Conservation (phyloP, 2,329 filamentous ascomycete species). For the Paracorniculantispora psalliotae region DNA sequence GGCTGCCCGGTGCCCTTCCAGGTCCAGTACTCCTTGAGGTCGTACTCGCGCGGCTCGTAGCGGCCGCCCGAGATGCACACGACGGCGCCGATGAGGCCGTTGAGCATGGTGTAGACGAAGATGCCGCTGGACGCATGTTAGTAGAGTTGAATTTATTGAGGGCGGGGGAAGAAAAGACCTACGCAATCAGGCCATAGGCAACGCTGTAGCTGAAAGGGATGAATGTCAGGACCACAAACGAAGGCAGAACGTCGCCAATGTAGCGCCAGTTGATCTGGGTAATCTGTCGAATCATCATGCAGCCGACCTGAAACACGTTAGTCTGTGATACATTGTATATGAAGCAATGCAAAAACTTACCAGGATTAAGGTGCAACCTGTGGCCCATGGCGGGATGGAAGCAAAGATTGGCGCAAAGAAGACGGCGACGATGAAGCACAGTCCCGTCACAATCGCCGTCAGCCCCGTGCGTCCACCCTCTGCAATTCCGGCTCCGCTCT, state of each 20-base stretch:
- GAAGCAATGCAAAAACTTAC: conserved; percentile 32
- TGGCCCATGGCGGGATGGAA: conserved; percentile 73
- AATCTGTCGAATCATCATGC: conserved; percentile 72
- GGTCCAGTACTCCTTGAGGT: conserved; percentile 52
- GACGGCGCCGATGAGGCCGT: conserved; percentile 41
- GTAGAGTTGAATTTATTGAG: neutral
- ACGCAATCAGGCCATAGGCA: conserved; percentile 71
- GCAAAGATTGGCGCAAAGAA: conserved; percentile 76
- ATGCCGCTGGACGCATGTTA: conserved; percentile 39
- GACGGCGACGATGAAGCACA: conserved; percentile 66
- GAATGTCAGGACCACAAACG: conserved; percentile 68
- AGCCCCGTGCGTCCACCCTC: conserved; percentile 70
- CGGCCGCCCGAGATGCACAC: conserved; percentile 39
- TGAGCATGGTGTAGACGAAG: conserved; percentile 48
- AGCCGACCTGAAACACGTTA: conserved; percentile 52
- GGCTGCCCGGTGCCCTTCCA: conserved; percentile 45
- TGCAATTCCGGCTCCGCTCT: conserved; percentile 70
- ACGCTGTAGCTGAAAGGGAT: conserved; percentile 78
- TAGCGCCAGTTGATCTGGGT: conserved; percentile 73
- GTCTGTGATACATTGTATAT: neutral
- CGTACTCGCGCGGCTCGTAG: conserved; percentile 46
- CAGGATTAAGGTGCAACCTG: conserved; percentile 66
- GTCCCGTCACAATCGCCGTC: conserved; percentile 62
- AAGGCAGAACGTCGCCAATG: conserved; percentile 69
- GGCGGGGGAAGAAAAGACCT: conserved; percentile 27